Conservation (phyloP, 495 filamentous ascomycete species). For the Penicillium desertorum region DNA sequence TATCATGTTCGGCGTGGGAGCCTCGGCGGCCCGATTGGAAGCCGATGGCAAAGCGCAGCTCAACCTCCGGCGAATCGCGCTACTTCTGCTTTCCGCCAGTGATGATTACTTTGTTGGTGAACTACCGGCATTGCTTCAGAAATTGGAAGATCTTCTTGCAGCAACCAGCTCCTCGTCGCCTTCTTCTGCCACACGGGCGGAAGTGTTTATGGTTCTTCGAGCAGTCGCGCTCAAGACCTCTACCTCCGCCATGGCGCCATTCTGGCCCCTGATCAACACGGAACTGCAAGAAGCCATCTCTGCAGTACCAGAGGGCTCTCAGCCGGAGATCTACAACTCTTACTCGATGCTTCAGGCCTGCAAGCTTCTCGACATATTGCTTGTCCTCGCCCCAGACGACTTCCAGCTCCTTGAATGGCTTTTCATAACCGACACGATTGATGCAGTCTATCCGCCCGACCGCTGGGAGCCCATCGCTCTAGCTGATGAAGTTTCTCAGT, state of each 20-base stretch:
- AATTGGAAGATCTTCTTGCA: slow-evolving; percentile 77
- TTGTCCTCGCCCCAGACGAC: slow-evolving; percentile 87
- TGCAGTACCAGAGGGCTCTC: slow-evolving; percentile 66
- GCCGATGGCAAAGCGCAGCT: slow-evolving; percentile 92
- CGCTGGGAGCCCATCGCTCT: slow-evolving; percentile 71
- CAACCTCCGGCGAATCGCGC: slow-evolving; percentile 78
- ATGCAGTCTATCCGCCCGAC: slow-evolving; percentile 86
- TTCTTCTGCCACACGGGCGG: slow-evolving; percentile 82
- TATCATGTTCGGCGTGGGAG: slow-evolving; percentile 96
- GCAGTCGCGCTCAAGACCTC: slow-evolving; percentile 75
- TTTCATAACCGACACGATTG: slow-evolving; percentile 94
- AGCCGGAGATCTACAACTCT: slow-evolving; percentile 76
- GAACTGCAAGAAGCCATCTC: slow-evolving; percentile 83
- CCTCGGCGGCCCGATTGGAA: slow-evolving; percentile 88
- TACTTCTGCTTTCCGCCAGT: slow-evolving; percentile 70
- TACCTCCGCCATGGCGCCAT: slow-evolving; percentile 69
- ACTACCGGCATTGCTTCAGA: slow-evolving; percentile 71
- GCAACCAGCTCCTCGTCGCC: slow-evolving; percentile 91
- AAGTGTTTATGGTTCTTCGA: slow-evolving; percentile 85
- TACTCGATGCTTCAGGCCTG: slow-evolving; percentile 80
- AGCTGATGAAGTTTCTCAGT: slow-evolving; percentile 82
- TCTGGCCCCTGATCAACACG: slow-evolving; percentile 88
- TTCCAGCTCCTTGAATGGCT: slow-evolving; percentile 97
- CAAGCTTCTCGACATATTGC: slow-evolving; percentile 82
- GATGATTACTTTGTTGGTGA: slow-evolving; percentile 78